A percentile compares a stretch with the other conserved stretches of the same genome.
phyloP scores from a whole-genome alignment of 73 alveolate species.

The Paramecium bursaria region DNA sequence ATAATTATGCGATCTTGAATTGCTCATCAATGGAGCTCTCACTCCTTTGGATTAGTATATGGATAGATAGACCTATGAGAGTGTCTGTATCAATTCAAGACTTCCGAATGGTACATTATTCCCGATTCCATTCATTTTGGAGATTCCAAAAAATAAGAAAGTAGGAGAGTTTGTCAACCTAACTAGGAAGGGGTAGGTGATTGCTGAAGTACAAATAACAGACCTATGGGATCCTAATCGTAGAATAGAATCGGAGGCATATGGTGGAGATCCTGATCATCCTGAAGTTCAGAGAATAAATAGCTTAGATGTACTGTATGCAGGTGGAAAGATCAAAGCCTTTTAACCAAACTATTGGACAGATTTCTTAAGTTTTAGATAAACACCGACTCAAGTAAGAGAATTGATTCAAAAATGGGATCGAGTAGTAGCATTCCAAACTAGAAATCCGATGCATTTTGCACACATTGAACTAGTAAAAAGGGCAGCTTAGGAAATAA shows the following conservation, averaged over 20 bases:
- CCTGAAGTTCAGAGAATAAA: not conserved
- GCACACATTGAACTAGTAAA: not conserved
- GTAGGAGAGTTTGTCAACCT: too few species aligned
- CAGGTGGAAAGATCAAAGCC: not conserved
- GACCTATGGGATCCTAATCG: too few species aligned
- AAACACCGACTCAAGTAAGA: not conserved
- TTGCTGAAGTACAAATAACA: too few species aligned
- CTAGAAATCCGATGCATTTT: not conserved
- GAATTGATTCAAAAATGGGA: not conserved
- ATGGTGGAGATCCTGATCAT: not conserved
- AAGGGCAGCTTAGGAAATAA: not conserved
- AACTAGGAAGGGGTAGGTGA: too few species aligned
- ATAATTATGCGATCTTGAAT: not conserved
- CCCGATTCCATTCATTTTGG: not conserved
- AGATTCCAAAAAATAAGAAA: not conserved
- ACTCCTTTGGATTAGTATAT: not conserved
- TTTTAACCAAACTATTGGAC: not conserved
- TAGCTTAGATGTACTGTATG: not conserved
- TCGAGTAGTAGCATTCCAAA: not conserved
- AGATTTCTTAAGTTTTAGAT: not conserved
- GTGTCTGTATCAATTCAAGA: not conserved
- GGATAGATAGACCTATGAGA: not conserved
- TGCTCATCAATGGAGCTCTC: not conserved
- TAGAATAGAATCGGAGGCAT: not conserved
- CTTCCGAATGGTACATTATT: not conserved